Conservation (phyloP, 2,329 filamentous ascomycete genomes). For the Colletotrichum melonis region DNA sequence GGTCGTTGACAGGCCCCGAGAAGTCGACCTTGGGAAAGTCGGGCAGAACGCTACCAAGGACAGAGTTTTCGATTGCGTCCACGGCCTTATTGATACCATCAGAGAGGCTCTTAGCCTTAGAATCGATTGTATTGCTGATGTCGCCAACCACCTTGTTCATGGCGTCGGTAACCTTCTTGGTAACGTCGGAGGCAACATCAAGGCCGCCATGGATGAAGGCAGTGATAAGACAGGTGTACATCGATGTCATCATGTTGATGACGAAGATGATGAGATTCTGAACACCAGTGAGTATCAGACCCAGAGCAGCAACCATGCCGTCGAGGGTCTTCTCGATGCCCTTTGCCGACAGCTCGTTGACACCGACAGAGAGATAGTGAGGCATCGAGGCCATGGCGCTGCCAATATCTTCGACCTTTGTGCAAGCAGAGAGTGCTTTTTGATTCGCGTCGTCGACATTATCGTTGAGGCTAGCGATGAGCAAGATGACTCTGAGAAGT, state of each 20-base stretch:
- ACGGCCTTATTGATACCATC: conserved; percentile 63
- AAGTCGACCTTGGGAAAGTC: conserved; percentile 71
- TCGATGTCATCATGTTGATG: conserved; percentile 90
- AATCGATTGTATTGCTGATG: conserved; percentile 70
- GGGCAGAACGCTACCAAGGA: conserved; percentile 62
- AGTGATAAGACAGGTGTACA: conserved; percentile 90
- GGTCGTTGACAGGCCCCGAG: conserved; percentile 69
- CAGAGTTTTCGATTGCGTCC: conserved; percentile 52
- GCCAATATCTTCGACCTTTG: conserved; percentile 90
- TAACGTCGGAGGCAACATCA: conserved; percentile 69
- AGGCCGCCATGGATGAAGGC: conserved; percentile 84
- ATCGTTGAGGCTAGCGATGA: conserved; percentile 77
- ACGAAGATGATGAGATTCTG: conserved; percentile 91
- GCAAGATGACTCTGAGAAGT: conserved; percentile 82
- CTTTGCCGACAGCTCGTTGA: conserved; percentile 86
- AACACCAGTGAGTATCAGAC: conserved; percentile 83
- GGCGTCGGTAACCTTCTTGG: conserved; percentile 62
- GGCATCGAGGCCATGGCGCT: conserved; percentile 99
- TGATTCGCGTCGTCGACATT: conserved; percentile 80
- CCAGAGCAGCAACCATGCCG: conserved; percentile 82
- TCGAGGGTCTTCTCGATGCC: conserved; percentile 85
- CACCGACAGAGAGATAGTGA: conserved; percentile 88
- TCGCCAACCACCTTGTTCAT: conserved; percentile 63
- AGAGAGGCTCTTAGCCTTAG: conserved; percentile 61
- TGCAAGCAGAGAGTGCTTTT: conserved; percentile 90